These are phyloP conservation scores for Ramaria rubella DNA, from an alignment of 768 basidiomycete species.

Conservation along the genomic window DNA sequence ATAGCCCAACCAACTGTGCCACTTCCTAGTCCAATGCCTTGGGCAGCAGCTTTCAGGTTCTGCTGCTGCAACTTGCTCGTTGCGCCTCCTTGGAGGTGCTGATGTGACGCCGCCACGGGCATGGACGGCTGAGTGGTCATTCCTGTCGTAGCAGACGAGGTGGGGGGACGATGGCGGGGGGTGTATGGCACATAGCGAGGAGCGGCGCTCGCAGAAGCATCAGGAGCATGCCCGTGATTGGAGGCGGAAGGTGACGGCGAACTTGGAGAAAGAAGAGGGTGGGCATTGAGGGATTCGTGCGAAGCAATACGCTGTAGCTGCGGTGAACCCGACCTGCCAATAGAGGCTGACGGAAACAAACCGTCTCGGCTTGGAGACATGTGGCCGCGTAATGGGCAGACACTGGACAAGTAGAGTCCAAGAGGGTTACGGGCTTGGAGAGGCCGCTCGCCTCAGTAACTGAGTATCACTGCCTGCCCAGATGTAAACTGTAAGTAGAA, in stretches of 20 bases:
- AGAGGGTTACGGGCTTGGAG: too few species aligned
- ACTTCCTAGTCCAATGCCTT: slow-evolving; percentile 57
- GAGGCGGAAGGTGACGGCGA: slow-evolving; percentile 20
- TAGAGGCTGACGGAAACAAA: slow-evolving; percentile 47
- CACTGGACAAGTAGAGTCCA: neutral
- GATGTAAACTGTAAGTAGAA: too few species aligned
- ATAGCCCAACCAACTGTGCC: slow-evolving; percentile 71
- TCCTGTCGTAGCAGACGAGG: slow-evolving; percentile 39
- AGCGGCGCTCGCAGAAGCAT: slow-evolving; percentile 14
- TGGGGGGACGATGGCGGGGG: slow-evolving; percentile 55
- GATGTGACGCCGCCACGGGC: slow-evolving; percentile 31
- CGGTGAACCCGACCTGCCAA: slow-evolving; percentile 37
- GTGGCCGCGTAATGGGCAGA: neutral
- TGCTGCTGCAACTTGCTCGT: slow-evolving; percentile 64
- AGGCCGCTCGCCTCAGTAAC: too few species aligned
- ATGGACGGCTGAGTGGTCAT: slow-evolving; percentile 37
- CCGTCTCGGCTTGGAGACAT: slow-evolving; percentile 23
- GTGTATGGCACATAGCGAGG: slow-evolving; percentile 73
- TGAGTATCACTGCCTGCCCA: too few species aligned
- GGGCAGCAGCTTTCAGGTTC: slow-evolving; percentile 67
- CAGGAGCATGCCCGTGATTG: slow-evolving; percentile 10
- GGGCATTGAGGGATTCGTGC: slow-evolving; percentile 52
- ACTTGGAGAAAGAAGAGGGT: slow-evolving; percentile 55
- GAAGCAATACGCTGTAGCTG: slow-evolving; percentile 38
- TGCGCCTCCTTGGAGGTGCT: slow-evolving; percentile 49